Evolutionary conservation across 1,139 yeast genomes (phyloP).

Genomic region (Saccharomyces hybrid): DNA sequence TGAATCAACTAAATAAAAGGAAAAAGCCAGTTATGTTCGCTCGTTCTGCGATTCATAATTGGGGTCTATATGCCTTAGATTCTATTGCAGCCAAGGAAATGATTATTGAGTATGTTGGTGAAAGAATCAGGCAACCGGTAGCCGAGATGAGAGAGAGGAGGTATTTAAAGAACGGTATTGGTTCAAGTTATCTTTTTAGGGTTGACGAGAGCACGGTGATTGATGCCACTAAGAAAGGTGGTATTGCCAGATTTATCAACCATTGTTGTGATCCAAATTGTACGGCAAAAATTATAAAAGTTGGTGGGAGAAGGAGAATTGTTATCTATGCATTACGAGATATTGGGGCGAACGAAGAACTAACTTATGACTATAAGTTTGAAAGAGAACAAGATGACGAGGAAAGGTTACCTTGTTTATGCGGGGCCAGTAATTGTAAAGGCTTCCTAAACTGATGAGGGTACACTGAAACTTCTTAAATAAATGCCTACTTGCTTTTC

Average conservation of each 20-base stretch:
- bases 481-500: too few relatives aligned
- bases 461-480: too few relatives aligned
- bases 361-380: slow-evolving; percentile 92
- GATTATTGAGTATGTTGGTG: slow-evolving; percentile 99
- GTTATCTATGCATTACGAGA: slow-evolving; percentile 91
- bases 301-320: slow-evolving; percentile 87
- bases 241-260: slow-evolving; percentile 90
- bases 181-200: slow-evolving; percentile 86
- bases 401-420: slow-evolving; percentile 82
- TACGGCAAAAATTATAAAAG: slow-evolving; percentile 92
- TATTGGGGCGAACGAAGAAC: slow-evolving; percentile 81
- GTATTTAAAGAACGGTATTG: slow-evolving; percentile 85
- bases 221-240: slow-evolving; percentile 96
- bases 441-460: slow-evolving; percentile 74
- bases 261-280: slow-evolving; percentile 98
- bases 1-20: slow-evolving; percentile 74
- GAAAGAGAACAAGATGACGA: slow-evolving; percentile 87
- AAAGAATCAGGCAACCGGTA: slow-evolving; percentile 84
- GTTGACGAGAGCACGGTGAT: slow-evolving; percentile 92
- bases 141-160: slow-evolving; percentile 89
- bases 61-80: slow-evolving; percentile 95
- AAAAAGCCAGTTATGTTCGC: slow-evolving; percentile 94
- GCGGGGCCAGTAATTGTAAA: slow-evolving; percentile 93
- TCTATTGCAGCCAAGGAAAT: slow-evolving; percentile 92
- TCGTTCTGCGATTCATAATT: slow-evolving; percentile 90